Percentiles rank a stretch among this genome's conserved stretches.
Evolutionary conservation across 1,284 basidiomycete species (phyloP).

Genomic region (Ustilago trichophora): DNA sequence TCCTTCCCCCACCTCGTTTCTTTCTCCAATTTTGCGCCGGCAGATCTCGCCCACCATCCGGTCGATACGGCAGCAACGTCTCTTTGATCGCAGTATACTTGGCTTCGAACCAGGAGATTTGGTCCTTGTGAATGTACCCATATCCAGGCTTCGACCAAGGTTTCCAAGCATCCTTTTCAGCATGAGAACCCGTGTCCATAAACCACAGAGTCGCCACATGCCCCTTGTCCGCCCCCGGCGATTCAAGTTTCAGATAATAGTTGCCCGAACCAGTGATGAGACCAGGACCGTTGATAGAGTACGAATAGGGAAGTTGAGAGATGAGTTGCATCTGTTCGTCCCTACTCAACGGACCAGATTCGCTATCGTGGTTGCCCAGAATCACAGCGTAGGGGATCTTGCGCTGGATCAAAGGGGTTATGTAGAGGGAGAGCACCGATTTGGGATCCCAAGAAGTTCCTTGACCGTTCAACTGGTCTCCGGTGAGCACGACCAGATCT

Average conservation of each 20-base stretch:
- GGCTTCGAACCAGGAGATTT: slow-evolving; percentile 55
- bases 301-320: slow-evolving; percentile 81
- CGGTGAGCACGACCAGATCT: slow-evolving; percentile 78
- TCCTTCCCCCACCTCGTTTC: neutral
- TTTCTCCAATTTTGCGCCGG: slow-evolving; percentile 7
- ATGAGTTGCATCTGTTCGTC: slow-evolving; percentile 74
- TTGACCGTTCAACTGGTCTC: slow-evolving; percentile 71
- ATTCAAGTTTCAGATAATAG: slow-evolving; percentile 26
- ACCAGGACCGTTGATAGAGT: slow-evolving; percentile 80
- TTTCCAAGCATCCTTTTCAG: slow-evolving; percentile 35
- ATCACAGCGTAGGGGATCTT: slow-evolving; percentile 87
- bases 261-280: slow-evolving; percentile 71
- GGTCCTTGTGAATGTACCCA: slow-evolving; percentile 56
- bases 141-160: slow-evolving; percentile 51
- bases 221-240: slow-evolving; percentile 69
- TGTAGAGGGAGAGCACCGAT: slow-evolving; percentile 86
- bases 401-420: slow-evolving; percentile 77
- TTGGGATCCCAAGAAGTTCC: slow-evolving; percentile 85
- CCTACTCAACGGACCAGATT: slow-evolving; percentile 50
- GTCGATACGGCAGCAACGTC: slow-evolving; percentile 43
- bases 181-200: slow-evolving; percentile 80
- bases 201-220: slow-evolving; percentile 90
- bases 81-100: slow-evolving; percentile 19
- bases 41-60: slow-evolving; percentile 47
- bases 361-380: slow-evolving; percentile 79